These are phyloP conservation scores for Metschnikowia kofuensis DNA, from an alignment of 805 yeast genomes.

Conservation along the genomic window DNA sequence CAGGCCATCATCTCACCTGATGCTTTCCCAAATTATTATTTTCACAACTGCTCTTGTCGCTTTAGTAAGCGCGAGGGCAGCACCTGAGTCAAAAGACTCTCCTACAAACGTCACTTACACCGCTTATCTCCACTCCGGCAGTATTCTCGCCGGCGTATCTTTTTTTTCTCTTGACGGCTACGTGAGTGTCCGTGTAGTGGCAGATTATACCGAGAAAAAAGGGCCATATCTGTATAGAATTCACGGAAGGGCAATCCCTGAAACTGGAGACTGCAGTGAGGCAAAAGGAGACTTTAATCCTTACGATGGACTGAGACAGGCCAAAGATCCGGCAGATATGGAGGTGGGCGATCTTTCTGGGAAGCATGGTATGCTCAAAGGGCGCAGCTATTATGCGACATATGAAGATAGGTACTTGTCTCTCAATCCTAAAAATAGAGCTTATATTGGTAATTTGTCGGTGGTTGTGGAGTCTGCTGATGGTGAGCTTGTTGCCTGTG, in stretches of 20 bases:
- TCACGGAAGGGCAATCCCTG: slow-evolving; percentile 35
- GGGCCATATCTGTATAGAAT: slow-evolving; percentile 42
- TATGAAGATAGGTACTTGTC: slow-evolving; percentile 32
- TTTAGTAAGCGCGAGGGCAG: slow-evolving; percentile 4
- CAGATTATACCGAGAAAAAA: slow-evolving; percentile 22
- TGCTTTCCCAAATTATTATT: neutral
- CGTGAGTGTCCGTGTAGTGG: slow-evolving; percentile 27
- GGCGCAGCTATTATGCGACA: slow-evolving; percentile 21
- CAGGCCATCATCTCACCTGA: too few relatives aligned
- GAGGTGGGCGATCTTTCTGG: slow-evolving; percentile 42
- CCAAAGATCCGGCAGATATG: slow-evolving; percentile 22
- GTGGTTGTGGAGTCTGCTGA: slow-evolving; percentile 35
- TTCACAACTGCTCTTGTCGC: neutral
- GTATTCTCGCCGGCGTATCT: slow-evolving; percentile 27
- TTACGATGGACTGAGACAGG: slow-evolving; percentile 28
- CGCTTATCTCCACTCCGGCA: slow-evolving; percentile 21
- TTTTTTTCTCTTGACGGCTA: slow-evolving; percentile 31
- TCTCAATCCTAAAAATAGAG: slow-evolving; percentile 25
- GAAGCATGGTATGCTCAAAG: slow-evolving; percentile 33
- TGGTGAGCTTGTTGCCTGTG: slow-evolving; percentile 35
- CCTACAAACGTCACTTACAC: slow-evolving; percentile 25
- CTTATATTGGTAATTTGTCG: slow-evolving; percentile 27
- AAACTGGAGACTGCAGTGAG: slow-evolving; percentile 28
- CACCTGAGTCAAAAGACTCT: slow-evolving; percentile 29
- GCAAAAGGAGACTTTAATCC: slow-evolving; percentile 39